Conservation (phyloP, 805 yeast species). For the Maudiozyma barnettii region DNA sequence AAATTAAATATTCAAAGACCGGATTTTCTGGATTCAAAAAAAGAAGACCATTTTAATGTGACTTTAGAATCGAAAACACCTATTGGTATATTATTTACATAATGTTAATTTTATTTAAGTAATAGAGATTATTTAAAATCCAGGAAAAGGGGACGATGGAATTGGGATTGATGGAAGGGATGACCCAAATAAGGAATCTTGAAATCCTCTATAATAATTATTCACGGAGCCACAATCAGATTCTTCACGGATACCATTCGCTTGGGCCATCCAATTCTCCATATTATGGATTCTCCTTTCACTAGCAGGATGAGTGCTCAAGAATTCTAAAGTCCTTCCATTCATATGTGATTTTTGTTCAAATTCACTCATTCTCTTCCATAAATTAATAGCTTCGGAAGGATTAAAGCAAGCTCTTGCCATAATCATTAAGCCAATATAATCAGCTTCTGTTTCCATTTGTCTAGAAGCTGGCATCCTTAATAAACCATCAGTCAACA, state of each 20-base stretch:
- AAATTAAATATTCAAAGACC: no score
- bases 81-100: background rate
- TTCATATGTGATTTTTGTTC: conserved; percentile 31
- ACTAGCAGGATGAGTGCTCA: conserved; percentile 87
- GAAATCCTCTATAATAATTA: conserved; percentile 15
- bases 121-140: background rate
- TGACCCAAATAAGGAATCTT: conserved; percentile 8
- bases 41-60: conserved; percentile 15
- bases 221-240: conserved; percentile 21
- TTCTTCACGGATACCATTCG: conserved; percentile 23
- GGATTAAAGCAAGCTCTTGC: conserved; percentile 83
- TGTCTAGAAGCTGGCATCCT: conserved; percentile 81
- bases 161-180: background rate
- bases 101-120: background rate
- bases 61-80: background rate
- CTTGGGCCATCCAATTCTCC: conserved; percentile 53
- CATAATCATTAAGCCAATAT: conserved; percentile 88
- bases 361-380: conserved; percentile 68
- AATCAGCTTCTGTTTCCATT: conserved; percentile 95
- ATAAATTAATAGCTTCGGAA: conserved; percentile 58
- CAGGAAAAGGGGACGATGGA: background rate
- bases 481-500: conserved; percentile 46
- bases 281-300: conserved; percentile 62
- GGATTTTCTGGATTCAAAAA: conserved; percentile 18
- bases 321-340: conserved; percentile 43